phyloP scores from a whole-genome alignment of 1,284 basidiomycete species.

The Tausonia pullulans region DNA sequence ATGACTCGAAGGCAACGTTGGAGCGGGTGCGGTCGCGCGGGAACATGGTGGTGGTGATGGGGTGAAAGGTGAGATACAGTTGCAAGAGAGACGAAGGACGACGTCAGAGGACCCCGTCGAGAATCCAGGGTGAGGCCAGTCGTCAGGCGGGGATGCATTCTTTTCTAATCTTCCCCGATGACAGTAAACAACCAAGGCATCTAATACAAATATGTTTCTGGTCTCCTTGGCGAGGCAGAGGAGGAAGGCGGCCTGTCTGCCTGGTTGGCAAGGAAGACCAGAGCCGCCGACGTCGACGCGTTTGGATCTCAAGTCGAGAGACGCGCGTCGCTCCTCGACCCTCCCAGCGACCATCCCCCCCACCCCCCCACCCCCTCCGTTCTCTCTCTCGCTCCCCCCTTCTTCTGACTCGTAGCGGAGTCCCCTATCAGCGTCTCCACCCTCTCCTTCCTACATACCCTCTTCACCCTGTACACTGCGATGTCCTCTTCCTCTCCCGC shows the following conservation, averaged over 20 bases:
- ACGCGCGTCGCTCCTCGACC: no score
- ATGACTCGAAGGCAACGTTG: conserved; percentile 76
- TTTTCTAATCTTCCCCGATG: background rate
- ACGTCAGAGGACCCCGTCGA: background rate
- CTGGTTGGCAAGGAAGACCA: no score
- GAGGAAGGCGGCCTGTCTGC: no score
- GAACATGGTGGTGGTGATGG: conserved; percentile 16
- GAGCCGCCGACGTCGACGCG: no score
- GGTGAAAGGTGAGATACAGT: background rate
- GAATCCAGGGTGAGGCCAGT: background rate
- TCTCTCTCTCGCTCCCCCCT: background rate
- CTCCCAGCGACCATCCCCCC: background rate
- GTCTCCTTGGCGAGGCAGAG: background rate
- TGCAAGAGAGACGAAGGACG: background rate
- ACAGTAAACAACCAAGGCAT: background rate
- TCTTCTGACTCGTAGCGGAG: background rate
- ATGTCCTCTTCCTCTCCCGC: background rate
- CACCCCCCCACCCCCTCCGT: background rate
- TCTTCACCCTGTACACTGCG: background rate
- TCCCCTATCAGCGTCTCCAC: background rate
- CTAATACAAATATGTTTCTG: background rate
- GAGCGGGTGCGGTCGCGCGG: conserved; percentile 41
- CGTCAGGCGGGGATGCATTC: background rate
- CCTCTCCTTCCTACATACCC: background rate
- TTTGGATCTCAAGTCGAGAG: no score